Evolutionary conservation across 2,329 filamentous ascomycete species (phyloP).

Genomic region (Hyphodiscus sp.): DNA sequence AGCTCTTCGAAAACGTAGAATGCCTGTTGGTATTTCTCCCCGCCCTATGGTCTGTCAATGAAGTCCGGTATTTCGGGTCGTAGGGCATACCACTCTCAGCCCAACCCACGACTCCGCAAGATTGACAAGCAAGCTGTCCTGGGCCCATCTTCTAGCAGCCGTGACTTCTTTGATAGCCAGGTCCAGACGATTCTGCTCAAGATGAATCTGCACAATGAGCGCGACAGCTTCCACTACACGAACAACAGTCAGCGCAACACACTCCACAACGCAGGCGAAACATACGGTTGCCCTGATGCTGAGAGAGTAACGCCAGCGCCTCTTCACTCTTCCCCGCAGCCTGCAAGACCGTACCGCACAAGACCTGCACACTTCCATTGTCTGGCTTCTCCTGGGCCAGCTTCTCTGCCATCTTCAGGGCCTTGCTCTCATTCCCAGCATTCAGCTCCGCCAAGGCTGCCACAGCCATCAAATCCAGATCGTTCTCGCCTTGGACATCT

Average conservation of each 20-base stretch:
- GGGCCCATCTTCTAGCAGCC: conserved; percentile 84
- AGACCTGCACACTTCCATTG: conserved; percentile 73
- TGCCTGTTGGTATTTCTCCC: conserved; percentile 90
- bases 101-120: conserved; percentile 94
- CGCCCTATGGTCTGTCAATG: conserved; percentile 55
- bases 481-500: conserved; percentile 57
- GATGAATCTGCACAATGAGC: conserved; percentile 84
- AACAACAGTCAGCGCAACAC: neutral
- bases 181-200: conserved; percentile 86
- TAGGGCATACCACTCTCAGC: conserved; percentile 63
- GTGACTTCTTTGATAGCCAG: conserved; percentile 85
- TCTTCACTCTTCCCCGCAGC: conserved; percentile 76
- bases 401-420: conserved; percentile 56
- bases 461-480: conserved; percentile 71
- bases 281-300: conserved; percentile 82
- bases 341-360: conserved; percentile 77
- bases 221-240: conserved; percentile 66
- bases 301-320: conserved; percentile 69
- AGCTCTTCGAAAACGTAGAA: conserved; percentile 98
- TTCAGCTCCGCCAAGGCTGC: conserved; percentile 65
- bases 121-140: conserved; percentile 90
- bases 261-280: neutral
- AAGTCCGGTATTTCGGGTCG: neutral
- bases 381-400: conserved; percentile 62
- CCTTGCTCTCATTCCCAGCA: conserved; percentile 54